Conservation (phyloP, 2,329 filamentous ascomycete genomes). For the Ceratocystis ficicola region DNA sequence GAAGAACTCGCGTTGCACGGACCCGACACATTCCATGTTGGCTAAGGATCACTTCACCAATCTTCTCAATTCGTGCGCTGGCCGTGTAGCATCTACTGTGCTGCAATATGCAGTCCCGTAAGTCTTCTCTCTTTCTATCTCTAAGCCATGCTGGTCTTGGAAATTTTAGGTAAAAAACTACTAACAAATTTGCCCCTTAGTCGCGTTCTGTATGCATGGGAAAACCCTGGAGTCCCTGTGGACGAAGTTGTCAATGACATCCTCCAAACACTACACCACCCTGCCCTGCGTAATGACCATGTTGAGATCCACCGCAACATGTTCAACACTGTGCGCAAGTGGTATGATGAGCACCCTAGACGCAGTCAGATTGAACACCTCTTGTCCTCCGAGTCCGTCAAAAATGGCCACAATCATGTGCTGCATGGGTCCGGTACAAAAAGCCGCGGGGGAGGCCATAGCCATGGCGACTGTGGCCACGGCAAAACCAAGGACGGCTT, state of each 20-base stretch:
- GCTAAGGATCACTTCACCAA: conserved; percentile 80
- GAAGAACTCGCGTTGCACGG: conserved; percentile 60
- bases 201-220: conserved; percentile 83
- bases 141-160: no score
- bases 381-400: conserved; percentile 75
- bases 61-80: conserved; percentile 63
- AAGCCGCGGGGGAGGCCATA: conserved; percentile 31
- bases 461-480: conserved; percentile 39
- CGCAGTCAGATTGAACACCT: conserved; percentile 57
- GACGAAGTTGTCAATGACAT: conserved; percentile 76
- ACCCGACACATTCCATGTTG: conserved; percentile 72
- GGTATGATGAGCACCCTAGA: conserved; percentile 59
- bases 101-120: conserved; percentile 76
- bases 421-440: conserved; percentile 31
- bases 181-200: conserved; percentile 13
- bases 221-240: conserved; percentile 70
- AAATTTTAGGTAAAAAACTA: not conserved
- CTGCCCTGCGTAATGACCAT: conserved; percentile 61
- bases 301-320: conserved; percentile 76
- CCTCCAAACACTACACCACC: conserved; percentile 78
- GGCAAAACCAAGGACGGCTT: conserved; percentile 48
- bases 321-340: conserved; percentile 74
- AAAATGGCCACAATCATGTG: conserved; percentile 67
- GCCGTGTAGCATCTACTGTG: conserved; percentile 59
- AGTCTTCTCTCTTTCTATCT: conserved; percentile 29